Conservation (phyloP, 1,284 basidiomycete genomes). For the Cryptococcus amylolentus region DNA sequence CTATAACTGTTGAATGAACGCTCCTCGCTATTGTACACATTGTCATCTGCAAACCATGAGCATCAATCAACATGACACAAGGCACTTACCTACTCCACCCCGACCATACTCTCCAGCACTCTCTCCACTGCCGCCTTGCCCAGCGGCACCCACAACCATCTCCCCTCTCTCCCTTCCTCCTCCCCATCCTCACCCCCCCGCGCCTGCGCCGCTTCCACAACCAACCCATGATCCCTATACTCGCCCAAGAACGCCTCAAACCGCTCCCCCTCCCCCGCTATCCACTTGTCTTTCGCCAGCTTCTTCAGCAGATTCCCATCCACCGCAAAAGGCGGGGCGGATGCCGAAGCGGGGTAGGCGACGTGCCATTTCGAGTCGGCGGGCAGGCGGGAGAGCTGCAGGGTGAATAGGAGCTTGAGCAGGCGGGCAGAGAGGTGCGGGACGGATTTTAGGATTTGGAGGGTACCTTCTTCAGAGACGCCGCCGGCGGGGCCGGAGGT, state of each 20-base stretch:
- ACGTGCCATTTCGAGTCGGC: constrained; percentile 24
- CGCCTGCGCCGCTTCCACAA: constrained; percentile 56
- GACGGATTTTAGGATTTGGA: constrained; percentile 78
- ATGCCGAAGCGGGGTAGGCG: constrained; percentile 10
- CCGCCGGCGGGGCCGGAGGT: constrained; percentile 29
- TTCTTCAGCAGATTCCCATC: constrained; percentile 45
- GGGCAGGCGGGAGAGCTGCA: constrained; percentile 62
- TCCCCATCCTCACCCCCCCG: constrained; percentile 58
- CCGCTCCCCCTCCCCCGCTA: constrained; percentile 80
- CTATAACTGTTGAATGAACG: too few relatives aligned
- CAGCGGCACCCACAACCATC: constrained; percentile 75
- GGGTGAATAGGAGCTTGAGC: constrained; percentile 63
- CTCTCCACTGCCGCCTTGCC: constrained; percentile 60
- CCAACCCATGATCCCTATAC: constrained; percentile 81
- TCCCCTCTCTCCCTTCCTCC: constrained; percentile 54
- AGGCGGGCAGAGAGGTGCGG: constrained; percentile 79
- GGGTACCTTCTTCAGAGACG: constrained; percentile 74
- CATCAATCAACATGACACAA: neutral
- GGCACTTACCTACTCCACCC: constrained; percentile 8
- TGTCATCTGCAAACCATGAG: too few relatives aligned
- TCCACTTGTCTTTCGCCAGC: constrained; percentile 62
- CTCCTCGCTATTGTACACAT: neutral
- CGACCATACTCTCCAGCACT: constrained; percentile 31
- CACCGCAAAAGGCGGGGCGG: constrained; percentile 43
- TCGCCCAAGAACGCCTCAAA: constrained; percentile 76